Conservation (phyloP, 148 eudicot species). For the Arctostaphylos glauca region DNA sequence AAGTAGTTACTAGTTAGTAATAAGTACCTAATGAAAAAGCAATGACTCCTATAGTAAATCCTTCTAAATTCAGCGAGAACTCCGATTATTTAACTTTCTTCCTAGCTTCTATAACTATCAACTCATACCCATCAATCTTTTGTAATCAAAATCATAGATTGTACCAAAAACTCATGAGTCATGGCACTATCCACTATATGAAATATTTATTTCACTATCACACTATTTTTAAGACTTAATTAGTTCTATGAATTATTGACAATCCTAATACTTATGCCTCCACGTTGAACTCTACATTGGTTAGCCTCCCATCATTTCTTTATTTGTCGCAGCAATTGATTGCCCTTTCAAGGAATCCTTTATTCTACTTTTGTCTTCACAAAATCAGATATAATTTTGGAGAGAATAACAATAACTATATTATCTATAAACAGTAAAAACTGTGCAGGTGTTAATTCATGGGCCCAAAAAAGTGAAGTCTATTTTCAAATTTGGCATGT, state of each 20-base stretch:
- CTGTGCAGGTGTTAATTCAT: not conserved
- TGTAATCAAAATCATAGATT: not conserved
- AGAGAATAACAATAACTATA: not conserved
- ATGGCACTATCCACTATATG: not conserved
- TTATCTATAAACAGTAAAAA: not conserved
- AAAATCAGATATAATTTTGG: not conserved
- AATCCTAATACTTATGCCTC: slow-evolving; percentile 3
- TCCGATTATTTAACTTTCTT: not conserved
- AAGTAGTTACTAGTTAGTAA: not conserved
- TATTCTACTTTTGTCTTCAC: not conserved
- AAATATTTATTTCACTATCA: not conserved
- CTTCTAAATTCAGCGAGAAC: not conserved
- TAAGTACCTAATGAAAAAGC: not conserved
- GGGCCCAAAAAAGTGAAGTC: not conserved
- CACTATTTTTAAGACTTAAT: not conserved
- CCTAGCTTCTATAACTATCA: slow-evolving; percentile 3
- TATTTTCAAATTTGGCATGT: not conserved
- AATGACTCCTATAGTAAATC: not conserved
- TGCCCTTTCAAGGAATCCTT: not conserved
- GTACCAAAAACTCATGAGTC: not conserved
- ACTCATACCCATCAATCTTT: not conserved
- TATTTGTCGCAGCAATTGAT: not conserved
- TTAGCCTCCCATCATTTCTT: not conserved
- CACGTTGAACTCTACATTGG: not conserved
- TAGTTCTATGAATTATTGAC: not conserved